A percentile compares a stretch with the other conserved stretches of the same genome.
phyloP scores from a whole-genome alignment of 2,329 filamentous ascomycete genomes.

The Elsinoe fawcettii region DNA sequence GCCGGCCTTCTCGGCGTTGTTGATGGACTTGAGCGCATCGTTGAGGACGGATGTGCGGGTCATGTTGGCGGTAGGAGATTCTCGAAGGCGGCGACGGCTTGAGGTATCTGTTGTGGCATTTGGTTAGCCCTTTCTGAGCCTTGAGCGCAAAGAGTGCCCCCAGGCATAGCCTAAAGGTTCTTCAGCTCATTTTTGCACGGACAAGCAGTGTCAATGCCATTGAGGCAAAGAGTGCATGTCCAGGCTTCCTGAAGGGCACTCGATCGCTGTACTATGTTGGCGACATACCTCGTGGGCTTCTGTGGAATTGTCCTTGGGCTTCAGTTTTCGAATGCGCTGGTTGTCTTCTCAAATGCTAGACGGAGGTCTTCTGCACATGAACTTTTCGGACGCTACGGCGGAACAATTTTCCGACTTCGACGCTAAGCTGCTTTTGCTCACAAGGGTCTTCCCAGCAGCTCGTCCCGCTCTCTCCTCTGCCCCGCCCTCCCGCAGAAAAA shows the following conservation, averaged over 20 bases:
- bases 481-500: conserved; percentile 15
- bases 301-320: conserved; percentile 12
- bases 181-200: conserved; percentile 54
- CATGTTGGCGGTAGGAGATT: conserved; percentile 85
- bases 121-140: conserved; percentile 57
- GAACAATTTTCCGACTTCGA: conserved; percentile 6
- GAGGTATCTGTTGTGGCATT: conserved; percentile 49
- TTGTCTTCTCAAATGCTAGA: not conserved
- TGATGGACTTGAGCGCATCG: conserved; percentile 80
- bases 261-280: conserved; percentile 21
- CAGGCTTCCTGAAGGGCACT: conserved; percentile 47
- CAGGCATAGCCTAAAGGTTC: conserved; percentile 50
- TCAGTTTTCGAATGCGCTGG: not conserved
- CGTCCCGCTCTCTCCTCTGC: not conserved
- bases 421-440: not conserved
- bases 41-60: conserved; percentile 99
- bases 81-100: conserved; percentile 58
- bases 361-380: conserved; percentile 2
- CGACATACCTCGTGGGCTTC: conserved; percentile 30
- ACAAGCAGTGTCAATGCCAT: conserved; percentile 39
- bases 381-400: conserved; percentile 15
- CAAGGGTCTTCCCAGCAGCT: not conserved
- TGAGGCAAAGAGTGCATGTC: conserved; percentile 36
- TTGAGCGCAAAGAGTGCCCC: conserved; percentile 62
- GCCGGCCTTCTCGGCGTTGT: conserved; percentile 99